Evolutionary conservation across 208 protist species (phyloP).

Genomic region (Trypanosoma cruzi): DNA sequence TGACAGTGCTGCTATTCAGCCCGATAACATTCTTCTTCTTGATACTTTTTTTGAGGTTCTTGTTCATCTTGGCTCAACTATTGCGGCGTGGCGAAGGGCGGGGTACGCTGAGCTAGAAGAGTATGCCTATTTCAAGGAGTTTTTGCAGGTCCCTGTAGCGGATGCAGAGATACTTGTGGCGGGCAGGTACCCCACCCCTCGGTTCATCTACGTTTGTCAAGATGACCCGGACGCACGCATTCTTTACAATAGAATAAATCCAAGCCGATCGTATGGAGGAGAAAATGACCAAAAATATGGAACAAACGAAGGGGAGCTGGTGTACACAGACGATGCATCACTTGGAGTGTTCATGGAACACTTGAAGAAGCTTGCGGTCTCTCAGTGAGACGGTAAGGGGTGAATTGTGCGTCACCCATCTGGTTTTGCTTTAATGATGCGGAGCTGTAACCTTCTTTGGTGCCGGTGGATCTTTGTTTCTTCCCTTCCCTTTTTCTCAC

Average conservation of each 20-base stretch:
- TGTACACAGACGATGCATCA: conserved; percentile 98
- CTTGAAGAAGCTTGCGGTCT: conserved; percentile 96
- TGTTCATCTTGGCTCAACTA: conserved; percentile 96
- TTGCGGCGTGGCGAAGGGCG: conserved; percentile 96
- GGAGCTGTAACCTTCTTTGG: no score
- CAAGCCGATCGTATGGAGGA: conserved; percentile 94
- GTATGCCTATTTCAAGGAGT: conserved; percentile 95
- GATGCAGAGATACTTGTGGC: conserved; percentile 92
- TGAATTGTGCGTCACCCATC: not conserved
- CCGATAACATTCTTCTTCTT: conserved; percentile 97
- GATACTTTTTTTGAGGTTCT: conserved; percentile 99
- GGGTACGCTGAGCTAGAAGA: conserved; percentile 94
- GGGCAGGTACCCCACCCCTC: conserved; percentile 95
- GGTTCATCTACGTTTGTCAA: conserved; percentile 97
- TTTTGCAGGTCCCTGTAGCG: conserved; percentile 93
- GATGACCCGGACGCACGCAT: conserved; percentile 96
- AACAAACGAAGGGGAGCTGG: conserved; percentile 76
- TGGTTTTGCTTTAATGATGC: not conserved
- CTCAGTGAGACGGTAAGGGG: conserved; percentile 39
- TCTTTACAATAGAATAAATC: conserved; percentile 98
- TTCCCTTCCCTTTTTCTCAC: no score
- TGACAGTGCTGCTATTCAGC: conserved; percentile 86
- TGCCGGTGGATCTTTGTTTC: no score
- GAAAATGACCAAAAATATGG: conserved; percentile 64
- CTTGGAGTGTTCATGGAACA: conserved; percentile 98